Evolutionary conservation across 768 basidiomycete species (phyloP), one percentile per base, ranked within the genome.

Genomic region (Gymnopilus junonius): DNA sequence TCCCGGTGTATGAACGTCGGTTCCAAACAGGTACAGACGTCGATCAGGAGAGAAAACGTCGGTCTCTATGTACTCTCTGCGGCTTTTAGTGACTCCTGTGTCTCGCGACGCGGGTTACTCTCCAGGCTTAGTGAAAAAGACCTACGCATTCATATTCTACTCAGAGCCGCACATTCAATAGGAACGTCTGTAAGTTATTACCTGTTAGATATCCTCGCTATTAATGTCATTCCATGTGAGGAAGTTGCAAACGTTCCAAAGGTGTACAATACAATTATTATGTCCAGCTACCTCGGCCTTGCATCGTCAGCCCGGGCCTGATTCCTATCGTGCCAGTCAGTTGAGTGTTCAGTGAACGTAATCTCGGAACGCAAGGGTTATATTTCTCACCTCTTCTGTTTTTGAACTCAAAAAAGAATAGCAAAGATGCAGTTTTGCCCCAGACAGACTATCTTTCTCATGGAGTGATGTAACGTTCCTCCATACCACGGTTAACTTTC

Each of bases 381-480:
- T 32, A 32, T 51, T 55, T 55, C 54, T 55, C 54, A 55, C 40
- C 20, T 15, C 8, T 7, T 55, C 12, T 15, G 8, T 55, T 40
- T n/a, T 14, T 55, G 34, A 40, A 40, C 54, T 27, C 12, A 39
- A 50, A 39, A 27, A 14, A 25, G 54, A 10, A 55, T n/a, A 54
- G 53, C 29, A 37, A n/a, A 35, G 40, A 2, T 42, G 40, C 23
- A 14, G 15, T 39, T 39, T 37, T 21, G 21, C 54, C 54, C 39
- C 39, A 37, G 11, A 54, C 20, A 14, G 14, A 20, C 59, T 34
- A 32, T 23, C 21, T 25, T 61, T 61, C 59, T 54, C 59, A 61
- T 53, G 59, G 23, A 32, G 21, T 61, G 59, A 61, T 61, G 42
- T 61, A 54, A 61, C 25, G 15, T 31, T 23, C 31, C 27, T 42